Base-by-base conservation (phyloP, 768 basidiomycete genomes). In the Panus rudis region DNA sequence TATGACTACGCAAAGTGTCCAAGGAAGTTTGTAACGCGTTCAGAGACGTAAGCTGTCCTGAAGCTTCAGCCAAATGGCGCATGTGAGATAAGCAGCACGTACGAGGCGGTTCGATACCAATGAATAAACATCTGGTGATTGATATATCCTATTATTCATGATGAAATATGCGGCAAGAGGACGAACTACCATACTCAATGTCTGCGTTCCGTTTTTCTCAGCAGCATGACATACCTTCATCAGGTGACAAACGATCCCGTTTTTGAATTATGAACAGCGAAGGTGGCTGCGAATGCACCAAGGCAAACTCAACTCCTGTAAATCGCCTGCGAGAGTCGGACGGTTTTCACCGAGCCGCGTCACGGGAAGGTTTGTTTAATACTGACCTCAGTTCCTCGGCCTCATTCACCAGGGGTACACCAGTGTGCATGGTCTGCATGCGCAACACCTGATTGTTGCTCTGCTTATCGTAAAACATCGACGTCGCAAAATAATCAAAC, bases 381-480 rank as follows among this genome's bases (percentile, higher is more conserved):
- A 63, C 79, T 50, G 61, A 87, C 91, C 71, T 89, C 49, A 94
- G 78, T 58, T 93, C 88, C 50, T 87, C 87, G 8, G 82, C 80
- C 60, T 92, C 92, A 51, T 92, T 84, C 6, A 72, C 67, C 43
- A 90, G 65, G 8, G 84, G 77, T 22, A 76, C 66, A n/a, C 84
- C 88, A 0, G 85, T 84, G 56, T 89, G 84, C 67, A 84, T 82
- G 0, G 88, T 92, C 63, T 94, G 92, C 92, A 94, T 94, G 53
- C 90, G 83, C 33, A 94, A 67, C 23, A 86, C 81, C 54, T 92
- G 87, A 62, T 94, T 94, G 63, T 84, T 92, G 66, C 86, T 91
- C 64, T 88, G 85, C 62, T 89, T 89, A 65, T 93, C 91, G 60
- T 91, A 94, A 68, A 92, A 93, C 79, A 91, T 91, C 22, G 89